Conservation (phyloP, 805 yeast genomes). For the Lipomyces sp. region DNA sequence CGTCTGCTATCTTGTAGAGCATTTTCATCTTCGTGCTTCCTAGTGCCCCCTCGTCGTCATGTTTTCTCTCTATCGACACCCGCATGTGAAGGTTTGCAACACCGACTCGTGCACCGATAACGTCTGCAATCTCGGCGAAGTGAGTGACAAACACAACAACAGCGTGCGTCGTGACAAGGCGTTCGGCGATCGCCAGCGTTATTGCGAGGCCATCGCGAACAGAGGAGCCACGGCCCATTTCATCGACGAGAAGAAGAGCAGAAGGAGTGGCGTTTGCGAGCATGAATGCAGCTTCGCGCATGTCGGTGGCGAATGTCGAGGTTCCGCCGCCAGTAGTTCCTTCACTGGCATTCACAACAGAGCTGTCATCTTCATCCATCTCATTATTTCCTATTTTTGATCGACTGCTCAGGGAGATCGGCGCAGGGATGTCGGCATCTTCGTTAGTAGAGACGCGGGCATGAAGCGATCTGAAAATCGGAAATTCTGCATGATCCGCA, state of each 20-base stretch:
- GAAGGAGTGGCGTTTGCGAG: slow-evolving; percentile 38
- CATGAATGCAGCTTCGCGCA: slow-evolving; percentile 49
- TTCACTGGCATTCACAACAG: slow-evolving; percentile 43
- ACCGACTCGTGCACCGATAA: slow-evolving; percentile 38
- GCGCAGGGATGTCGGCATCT: slow-evolving; percentile 1
- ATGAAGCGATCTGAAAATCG: slow-evolving; percentile 13
- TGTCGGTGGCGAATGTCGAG: slow-evolving; percentile 48
- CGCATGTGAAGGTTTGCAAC: slow-evolving; percentile 44
- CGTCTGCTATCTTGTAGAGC: slow-evolving; percentile 22
- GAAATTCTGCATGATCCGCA: slow-evolving; percentile 31
- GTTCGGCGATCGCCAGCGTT: slow-evolving; percentile 46
- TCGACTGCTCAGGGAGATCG: slow-evolving; percentile 47
- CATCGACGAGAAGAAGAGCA: slow-evolving; percentile 50
- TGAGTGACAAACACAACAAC: slow-evolving; percentile 47
- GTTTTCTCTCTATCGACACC: slow-evolving; percentile 27
- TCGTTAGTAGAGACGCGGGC: slow-evolving; percentile 17
- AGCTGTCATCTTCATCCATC: slow-evolving; percentile 9
- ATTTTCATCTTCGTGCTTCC: slow-evolving; percentile 6
- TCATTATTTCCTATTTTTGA: too few relatives aligned
- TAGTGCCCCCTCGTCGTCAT: not conserved
- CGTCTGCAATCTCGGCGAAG: slow-evolving; percentile 43
- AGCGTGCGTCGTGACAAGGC: slow-evolving; percentile 35
- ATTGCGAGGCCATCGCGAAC: slow-evolving; percentile 53
- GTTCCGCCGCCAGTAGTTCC: slow-evolving; percentile 36
- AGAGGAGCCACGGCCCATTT: slow-evolving; percentile 54